Evolutionary conservation across 805 yeast species (phyloP).

Genomic region (Saccharomyces eubayanus): DNA sequence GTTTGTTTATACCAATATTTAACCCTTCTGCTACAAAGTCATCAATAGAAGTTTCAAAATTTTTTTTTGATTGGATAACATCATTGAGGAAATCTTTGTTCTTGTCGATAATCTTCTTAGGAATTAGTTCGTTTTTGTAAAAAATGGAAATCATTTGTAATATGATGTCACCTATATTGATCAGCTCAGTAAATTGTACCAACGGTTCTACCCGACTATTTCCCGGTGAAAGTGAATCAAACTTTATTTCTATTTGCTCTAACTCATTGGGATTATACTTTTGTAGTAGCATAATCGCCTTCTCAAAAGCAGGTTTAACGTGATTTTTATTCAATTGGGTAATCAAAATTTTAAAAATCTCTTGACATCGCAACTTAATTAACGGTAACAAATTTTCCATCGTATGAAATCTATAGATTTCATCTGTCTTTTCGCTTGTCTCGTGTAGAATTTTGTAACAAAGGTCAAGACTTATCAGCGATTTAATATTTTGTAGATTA

Average conservation of each 20-base stretch:
- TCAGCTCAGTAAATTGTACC: conserved; percentile 78
- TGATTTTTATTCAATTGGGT: conserved; percentile 62
- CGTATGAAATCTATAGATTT: conserved; percentile 42
- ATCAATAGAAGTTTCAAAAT: conserved; percentile 74
- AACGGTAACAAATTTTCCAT: conserved; percentile 25
- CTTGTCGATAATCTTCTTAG: conserved; percentile 47
- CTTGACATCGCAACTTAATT: conserved; percentile 35
- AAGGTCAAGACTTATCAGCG: conserved; percentile 72
- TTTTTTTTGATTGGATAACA: conserved; percentile 69
- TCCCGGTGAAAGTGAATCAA: conserved; percentile 27
- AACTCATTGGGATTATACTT: conserved; percentile 55
- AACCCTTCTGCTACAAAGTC: conserved; percentile 88
- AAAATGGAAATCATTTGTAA: conserved; percentile 89
- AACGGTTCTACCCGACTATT: conserved; percentile 63
- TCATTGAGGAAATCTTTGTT: conserved; percentile 72
- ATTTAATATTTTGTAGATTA: conserved; percentile 66
- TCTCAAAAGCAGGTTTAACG: conserved; percentile 74
- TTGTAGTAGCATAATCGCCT: conserved; percentile 62
- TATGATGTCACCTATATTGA: conserved; percentile 85
- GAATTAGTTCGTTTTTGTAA: conserved; percentile 72
- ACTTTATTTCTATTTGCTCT: conserved; percentile 28
- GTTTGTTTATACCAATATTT: conserved; percentile 82
- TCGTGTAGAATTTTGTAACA: conserved; percentile 62
- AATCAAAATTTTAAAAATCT: conserved; percentile 61
- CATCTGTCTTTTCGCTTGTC: conserved; percentile 55